Conservation (phyloP, 306 rosid genomes). For the Arachis hypogaea region DNA sequence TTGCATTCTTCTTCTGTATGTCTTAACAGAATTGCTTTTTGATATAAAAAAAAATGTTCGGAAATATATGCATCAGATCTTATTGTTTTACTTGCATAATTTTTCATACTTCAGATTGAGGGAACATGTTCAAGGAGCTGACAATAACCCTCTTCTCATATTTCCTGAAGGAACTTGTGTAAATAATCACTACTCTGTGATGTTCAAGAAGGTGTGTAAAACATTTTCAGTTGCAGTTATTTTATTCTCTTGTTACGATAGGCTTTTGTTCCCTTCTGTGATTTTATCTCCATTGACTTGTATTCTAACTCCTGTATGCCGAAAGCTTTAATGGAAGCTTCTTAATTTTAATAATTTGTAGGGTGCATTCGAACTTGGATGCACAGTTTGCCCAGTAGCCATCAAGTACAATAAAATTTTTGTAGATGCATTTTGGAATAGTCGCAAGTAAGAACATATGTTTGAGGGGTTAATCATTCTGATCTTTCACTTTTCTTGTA, state of each 20-base stretch:
- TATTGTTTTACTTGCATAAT: slow-evolving; percentile 22
- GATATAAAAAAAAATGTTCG: background rate
- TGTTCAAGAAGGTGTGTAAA: slow-evolving; percentile 79
- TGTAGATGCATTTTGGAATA: slow-evolving; percentile 93
- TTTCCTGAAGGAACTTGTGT: slow-evolving; percentile 96
- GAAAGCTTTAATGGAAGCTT: background rate
- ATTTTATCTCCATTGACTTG: background rate
- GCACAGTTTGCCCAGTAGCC: slow-evolving; percentile 84
- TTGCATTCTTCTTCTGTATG: background rate
- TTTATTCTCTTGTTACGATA: background rate
- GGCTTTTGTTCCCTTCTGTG: background rate
- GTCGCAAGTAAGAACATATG: slow-evolving; percentile 72
- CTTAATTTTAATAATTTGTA: slow-evolving; percentile 39
- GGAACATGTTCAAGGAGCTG: slow-evolving; percentile 72
- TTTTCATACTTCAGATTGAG: slow-evolving; percentile 61
- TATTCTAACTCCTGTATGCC: background rate
- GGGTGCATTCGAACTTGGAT: slow-evolving; percentile 96
- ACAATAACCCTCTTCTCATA: slow-evolving; percentile 85
- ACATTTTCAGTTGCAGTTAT: slow-evolving; percentile 1
- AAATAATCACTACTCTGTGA: slow-evolving; percentile 83
- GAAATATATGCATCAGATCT: slow-evolving; percentile 6
- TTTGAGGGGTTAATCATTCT: background rate
- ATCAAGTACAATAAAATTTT: slow-evolving; percentile 88
- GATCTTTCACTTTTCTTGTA: background rate
- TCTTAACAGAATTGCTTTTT: background rate